These are phyloP conservation scores for Glonium stellatum DNA, from an alignment of 495 filamentous ascomycete genomes.

Conservation along the genomic window DNA sequence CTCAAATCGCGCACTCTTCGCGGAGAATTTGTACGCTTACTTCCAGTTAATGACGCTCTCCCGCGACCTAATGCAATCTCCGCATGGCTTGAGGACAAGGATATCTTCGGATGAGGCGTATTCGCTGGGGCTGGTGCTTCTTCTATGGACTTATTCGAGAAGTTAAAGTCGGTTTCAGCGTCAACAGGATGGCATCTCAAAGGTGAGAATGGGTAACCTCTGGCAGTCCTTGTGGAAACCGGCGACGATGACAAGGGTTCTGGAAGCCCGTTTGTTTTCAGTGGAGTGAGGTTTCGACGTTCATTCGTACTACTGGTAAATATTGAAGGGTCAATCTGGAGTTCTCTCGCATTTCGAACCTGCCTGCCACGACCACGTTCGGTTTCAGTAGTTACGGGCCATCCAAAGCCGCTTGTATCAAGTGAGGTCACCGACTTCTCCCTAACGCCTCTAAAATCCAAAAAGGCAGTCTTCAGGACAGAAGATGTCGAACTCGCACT, in stretches of 20 bases:
- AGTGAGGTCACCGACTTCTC: slow-evolving; percentile 5
- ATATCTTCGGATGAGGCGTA: neutral
- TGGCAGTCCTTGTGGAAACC: neutral
- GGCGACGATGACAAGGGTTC: neutral
- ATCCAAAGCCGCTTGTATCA: neutral
- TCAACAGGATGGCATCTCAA: slow-evolving; percentile 22
- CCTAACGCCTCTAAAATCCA: slow-evolving; percentile 13
- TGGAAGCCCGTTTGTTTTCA: slow-evolving; percentile 6
- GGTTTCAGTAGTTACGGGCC: slow-evolving; percentile 6
- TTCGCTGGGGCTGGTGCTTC: neutral
- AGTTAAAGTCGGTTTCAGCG: slow-evolving; percentile 12
- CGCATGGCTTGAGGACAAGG: neutral
- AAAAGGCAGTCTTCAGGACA: slow-evolving; percentile 4
- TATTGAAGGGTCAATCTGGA: slow-evolving; percentile 21
- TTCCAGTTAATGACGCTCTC: neutral
- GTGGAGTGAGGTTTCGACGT: slow-evolving; percentile 17
- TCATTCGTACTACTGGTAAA: slow-evolving; percentile 18
- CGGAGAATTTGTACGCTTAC: neutral
- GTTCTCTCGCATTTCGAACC: slow-evolving; percentile 6
- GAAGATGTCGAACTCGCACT: slow-evolving; percentile 10
- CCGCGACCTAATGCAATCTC: neutral
- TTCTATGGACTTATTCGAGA: neutral
- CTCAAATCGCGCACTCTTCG: neutral
- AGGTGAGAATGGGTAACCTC: slow-evolving; percentile 13
- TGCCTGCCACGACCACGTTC: neutral